Base-by-base conservation (phyloP, 2,329 filamentous ascomycete species). In the Ophiostoma populinum region DNA sequence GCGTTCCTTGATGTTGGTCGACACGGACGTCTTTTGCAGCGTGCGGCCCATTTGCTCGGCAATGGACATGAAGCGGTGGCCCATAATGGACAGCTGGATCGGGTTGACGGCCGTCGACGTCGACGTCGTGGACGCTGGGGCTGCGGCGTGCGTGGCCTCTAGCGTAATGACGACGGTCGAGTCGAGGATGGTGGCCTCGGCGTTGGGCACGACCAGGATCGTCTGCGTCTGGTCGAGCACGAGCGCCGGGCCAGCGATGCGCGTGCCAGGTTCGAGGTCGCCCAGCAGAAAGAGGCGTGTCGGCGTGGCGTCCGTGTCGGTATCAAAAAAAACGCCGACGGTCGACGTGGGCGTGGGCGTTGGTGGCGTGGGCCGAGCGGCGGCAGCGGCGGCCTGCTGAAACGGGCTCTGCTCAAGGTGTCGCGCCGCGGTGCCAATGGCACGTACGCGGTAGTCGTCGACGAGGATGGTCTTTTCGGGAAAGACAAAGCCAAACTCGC, bases 131-230 rank as follows among this genome's bases (percentile, higher is more conserved):
- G 52, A 47, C 36, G 55, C 51, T 5, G 47, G 26, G 2, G 62
- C 62, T 28, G 40, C 9, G 45, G 55, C 38, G 24, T 48, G n/a
- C 44, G 12, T 47, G 73, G 34, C 31, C 5, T 75, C 70, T 24
- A 90, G 68, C 43, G 92, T 82, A 49, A 94, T 86, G 7, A 94
- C 67, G 7, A 94, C 81, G 47, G 93, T 86, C 0, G 82, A 92
- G 41, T 83, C 66, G n/a, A 92, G 74, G 16, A 92, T 63, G 17
- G 85, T 55, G 0, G 85, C 86, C 13, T 71, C 71, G 2, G 82
- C 70, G 18, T 69, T 69, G 0, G 86, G 86, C 0, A 80, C 80
- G 2, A 94, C 74, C 1, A 94, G 80, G 42, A 95, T 90, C 0
- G 86, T 95, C 54, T 94, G 86, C 1, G 80, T 86, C 7, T 78